phyloP scores from a whole-genome alignment of 225 moss, liverwort and hornwort species.

The Pseudisothecium myosuroides region DNA sequence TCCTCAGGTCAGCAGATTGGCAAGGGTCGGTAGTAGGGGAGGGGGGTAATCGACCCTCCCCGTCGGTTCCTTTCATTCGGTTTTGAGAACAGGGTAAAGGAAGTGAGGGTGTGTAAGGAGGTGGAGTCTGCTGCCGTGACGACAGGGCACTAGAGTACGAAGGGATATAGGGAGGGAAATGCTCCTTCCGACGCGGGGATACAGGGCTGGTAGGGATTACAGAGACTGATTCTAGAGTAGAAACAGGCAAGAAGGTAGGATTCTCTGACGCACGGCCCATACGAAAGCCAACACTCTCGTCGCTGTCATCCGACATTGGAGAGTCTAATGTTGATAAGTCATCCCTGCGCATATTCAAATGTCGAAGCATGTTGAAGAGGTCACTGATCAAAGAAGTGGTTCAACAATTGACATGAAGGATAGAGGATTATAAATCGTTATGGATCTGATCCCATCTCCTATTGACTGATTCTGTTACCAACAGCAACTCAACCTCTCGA shows the following conservation, averaged over 20 bases:
- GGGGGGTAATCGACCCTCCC: slow-evolving; percentile 81
- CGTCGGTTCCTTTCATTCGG: slow-evolving; percentile 58
- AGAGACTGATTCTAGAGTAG: slow-evolving; percentile 25
- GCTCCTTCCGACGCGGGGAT: slow-evolving; percentile 47
- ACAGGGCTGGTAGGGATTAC: slow-evolving; percentile 37
- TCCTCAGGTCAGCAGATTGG: slow-evolving; percentile 79
- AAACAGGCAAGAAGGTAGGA: slow-evolving; percentile 33
- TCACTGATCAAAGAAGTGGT: not conserved
- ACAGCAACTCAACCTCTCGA: not conserved
- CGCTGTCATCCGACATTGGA: slow-evolving; percentile 54
- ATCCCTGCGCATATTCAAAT: slow-evolving; percentile 23
- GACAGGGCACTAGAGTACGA: slow-evolving; percentile 31
- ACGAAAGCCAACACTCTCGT: slow-evolving; percentile 49
- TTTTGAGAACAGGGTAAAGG: slow-evolving; percentile 49
- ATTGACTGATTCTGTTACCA: not conserved
- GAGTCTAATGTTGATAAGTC: slow-evolving; percentile 52
- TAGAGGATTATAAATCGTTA: not conserved
- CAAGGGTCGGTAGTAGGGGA: slow-evolving; percentile 84
- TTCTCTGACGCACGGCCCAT: slow-evolving; percentile 41
- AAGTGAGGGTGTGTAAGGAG: slow-evolving; percentile 45
- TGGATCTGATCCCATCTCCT: not conserved
- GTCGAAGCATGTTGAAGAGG: not conserved
- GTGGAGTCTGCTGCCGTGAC: slow-evolving; percentile 48
- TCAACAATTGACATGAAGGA: not conserved
- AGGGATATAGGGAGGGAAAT: slow-evolving; percentile 36